Evolutionary conservation across 148 eudicot genomes (phyloP).

Genomic region (Rheum nobile): DNA sequence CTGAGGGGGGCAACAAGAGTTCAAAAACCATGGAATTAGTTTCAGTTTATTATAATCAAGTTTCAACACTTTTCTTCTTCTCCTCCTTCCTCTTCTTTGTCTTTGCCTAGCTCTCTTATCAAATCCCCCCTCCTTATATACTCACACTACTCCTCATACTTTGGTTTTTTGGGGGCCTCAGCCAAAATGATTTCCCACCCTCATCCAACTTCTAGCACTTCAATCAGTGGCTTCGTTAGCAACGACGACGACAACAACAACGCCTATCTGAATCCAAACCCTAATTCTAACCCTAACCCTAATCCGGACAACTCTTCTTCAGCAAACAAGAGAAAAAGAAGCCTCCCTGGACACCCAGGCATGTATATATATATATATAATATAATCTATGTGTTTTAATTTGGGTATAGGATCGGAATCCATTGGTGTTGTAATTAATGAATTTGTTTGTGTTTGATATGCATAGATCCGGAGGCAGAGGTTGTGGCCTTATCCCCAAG

Average conservation of each 20-base stretch:
- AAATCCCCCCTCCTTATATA: neutral
- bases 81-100: neutral
- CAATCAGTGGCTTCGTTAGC: neutral
- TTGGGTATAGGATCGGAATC: too few relatives aligned
- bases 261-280: slow-evolving; percentile 11
- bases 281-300: slow-evolving; percentile 26
- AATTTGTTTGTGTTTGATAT: neutral
- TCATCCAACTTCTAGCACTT: neutral
- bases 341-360: slow-evolving; percentile 49
- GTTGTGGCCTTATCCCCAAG: slow-evolving; percentile 47
- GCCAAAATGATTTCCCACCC: neutral
- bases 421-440: neutral
- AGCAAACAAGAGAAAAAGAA: slow-evolving; percentile 31
- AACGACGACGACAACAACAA: neutral
- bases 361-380: neutral
- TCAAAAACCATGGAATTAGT: neutral
- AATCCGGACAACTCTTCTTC: slow-evolving; percentile 21
- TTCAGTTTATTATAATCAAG: neutral
- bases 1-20: neutral
- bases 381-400: neutral
- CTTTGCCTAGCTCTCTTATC: neutral
- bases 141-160: neutral
- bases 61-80: neutral
- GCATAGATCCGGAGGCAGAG: slow-evolving; percentile 49
- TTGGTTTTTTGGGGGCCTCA: neutral